Conservation (phyloP, 768 basidiomycete species). For the Suillus fuscotomentosus region DNA sequence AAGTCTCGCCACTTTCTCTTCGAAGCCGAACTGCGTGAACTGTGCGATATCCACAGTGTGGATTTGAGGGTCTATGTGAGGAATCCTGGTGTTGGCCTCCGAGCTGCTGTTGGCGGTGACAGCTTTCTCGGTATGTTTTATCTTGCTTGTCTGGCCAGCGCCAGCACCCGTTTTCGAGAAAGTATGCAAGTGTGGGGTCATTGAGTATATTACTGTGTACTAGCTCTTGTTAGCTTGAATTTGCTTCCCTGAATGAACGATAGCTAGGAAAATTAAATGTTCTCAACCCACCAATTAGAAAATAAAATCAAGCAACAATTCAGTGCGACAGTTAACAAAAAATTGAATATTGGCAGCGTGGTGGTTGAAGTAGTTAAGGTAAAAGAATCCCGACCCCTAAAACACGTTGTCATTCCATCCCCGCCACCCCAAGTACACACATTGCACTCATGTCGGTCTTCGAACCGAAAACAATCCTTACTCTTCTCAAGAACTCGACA, state of each 20-base stretch:
- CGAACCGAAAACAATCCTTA: no score
- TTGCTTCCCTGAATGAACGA: background rate
- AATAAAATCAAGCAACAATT: background rate
- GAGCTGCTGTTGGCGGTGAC: no score
- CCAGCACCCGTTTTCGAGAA: background rate
- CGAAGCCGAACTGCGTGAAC: background rate
- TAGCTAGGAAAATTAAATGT: background rate
- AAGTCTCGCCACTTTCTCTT: background rate
- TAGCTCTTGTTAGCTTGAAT: background rate
- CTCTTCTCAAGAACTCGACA: no score
- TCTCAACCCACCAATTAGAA: background rate
- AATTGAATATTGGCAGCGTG: background rate
- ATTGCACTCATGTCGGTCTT: no score
- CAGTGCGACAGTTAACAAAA: background rate
- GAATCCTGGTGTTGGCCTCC: background rate
- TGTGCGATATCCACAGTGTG: background rate
- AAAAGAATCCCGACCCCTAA: background rate
- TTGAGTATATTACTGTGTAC: constrained; percentile 27
- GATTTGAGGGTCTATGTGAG: background rate
- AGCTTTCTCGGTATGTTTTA: no score
- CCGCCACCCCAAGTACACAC: no score
- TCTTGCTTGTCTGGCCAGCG: no score
- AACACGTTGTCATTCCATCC: no score
- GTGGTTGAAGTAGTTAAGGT: background rate
- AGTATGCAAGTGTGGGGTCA: constrained; percentile 37